Base-by-base conservation (phyloP, 805 yeast species). In the Priceomyces haplophilus region DNA sequence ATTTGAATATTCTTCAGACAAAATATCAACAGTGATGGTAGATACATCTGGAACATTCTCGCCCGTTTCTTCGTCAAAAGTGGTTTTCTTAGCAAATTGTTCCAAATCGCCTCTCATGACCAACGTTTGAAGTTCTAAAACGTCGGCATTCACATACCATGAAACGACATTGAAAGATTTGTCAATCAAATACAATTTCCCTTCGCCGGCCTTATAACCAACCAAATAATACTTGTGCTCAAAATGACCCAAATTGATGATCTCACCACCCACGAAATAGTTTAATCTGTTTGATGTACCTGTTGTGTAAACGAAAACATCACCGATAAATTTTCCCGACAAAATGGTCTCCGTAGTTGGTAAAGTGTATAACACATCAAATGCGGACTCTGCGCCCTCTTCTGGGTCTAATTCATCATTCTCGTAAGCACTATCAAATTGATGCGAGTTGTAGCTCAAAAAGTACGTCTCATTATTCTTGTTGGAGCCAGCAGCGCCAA, bases 251-350 rank as follows among this genome's bases (percentile, higher is more conserved):
- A 93, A 79, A 60, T 89, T 93, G 64, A 88, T 88, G 18, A 86
- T 82, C 58, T 89, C 87, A 31, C 95, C 95, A 55, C 99, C 99
- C 47, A 93, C 98, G 48, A 89, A 79, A 63, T 93, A 93, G 67
- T 90, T 91, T 59, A 93, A 75, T 64, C 98, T 81, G 68, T 89
- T 88, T 31, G 73, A 59, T 18, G 95, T 75, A 15, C 81, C 58
- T 2, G 97, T 88, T 12, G 97, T 88, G 71, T 85, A 93, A 41
- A 93, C 80, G 62, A 91, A 90, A 36, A 93, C 97, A 69, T 93
- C 98, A 52, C 98, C 99, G 55, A 90, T 89, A 89, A 97, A 93
- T 63, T 83, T 84, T 57, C 97, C 97, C 21, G 95, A 83, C 46
- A 86, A 80, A 30, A 91, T 79, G 15, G 82, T 69, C 61, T 93